Evolutionary conservation across 768 basidiomycete genomes (phyloP).

Genomic region (Collybia sordida): DNA sequence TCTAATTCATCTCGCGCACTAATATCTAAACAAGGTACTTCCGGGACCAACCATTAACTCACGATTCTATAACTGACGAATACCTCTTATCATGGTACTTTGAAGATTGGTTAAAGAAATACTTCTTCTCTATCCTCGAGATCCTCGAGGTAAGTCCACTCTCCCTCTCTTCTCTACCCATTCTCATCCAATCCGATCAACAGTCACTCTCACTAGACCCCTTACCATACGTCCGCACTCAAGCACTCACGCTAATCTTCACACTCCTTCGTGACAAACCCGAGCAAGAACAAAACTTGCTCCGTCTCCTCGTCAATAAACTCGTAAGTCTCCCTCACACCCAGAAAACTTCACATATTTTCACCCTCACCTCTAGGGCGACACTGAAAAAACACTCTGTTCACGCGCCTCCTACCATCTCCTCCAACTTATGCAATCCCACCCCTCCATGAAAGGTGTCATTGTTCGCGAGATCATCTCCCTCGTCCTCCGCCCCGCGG

Average conservation of each 20-base stretch:
- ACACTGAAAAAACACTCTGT: constrained; percentile 83
- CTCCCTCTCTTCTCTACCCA: background rate
- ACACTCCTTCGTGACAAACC: constrained; percentile 86
- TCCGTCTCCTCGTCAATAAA: constrained; percentile 92
- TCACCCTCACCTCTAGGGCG: constrained; percentile 55
- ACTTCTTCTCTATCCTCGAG: constrained; percentile 89
- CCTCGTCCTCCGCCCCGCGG: constrained; percentile 67
- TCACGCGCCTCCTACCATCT: constrained; percentile 90
- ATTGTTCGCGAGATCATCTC: constrained; percentile 85
- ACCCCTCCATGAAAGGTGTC: constrained; percentile 91
- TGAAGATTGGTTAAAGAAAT: constrained; percentile 98
- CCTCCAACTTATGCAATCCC: constrained; percentile 84
- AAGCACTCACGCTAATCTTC: constrained; percentile 74
- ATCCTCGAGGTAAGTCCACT: constrained; percentile 70
- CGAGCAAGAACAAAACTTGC: constrained; percentile 96
- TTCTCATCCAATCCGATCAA: background rate
- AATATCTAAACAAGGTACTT: constrained; percentile 64
- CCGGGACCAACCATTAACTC: constrained; percentile 78
- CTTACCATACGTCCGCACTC: constrained; percentile 84
- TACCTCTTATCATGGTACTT: constrained; percentile 85
- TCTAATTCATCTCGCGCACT: background rate
- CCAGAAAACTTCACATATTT: background rate
- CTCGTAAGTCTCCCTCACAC: constrained; percentile 49
- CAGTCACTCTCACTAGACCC: constrained; percentile 83
- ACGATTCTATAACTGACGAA: constrained; percentile 63